These are phyloP conservation scores for Skeletonema tropicum DNA, from an alignment of 108 stramenopile species.

Conservation along the genomic window DNA sequence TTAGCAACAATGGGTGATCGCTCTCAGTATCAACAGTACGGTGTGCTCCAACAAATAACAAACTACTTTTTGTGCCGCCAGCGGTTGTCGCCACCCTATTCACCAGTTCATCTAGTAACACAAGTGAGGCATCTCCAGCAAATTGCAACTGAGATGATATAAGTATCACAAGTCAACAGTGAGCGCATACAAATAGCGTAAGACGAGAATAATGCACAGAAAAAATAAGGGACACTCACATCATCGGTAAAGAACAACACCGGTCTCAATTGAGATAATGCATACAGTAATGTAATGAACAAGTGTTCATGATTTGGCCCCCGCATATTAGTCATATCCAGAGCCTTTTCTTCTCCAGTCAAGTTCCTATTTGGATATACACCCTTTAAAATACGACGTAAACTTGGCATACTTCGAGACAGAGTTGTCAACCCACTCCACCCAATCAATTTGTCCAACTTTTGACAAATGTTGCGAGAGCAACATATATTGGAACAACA, in stretches of 20 bases:
- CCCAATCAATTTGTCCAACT: slow-evolving; percentile 8
- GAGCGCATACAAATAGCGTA: neutral
- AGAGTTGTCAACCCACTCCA: slow-evolving; percentile 3
- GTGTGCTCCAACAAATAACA: slow-evolving; percentile 7
- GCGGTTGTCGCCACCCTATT: neutral
- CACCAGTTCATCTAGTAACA: slow-evolving; percentile 9
- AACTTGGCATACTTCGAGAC: slow-evolving; percentile 18
- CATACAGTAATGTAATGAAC: slow-evolving; percentile 14
- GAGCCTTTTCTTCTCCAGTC: neutral
- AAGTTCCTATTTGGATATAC: neutral
- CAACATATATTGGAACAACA: slow-evolving; percentile 13
- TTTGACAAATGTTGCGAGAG: slow-evolving; percentile 4
- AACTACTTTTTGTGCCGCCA: neutral
- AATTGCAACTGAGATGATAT: slow-evolving; percentile 18
- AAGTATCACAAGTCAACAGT: neutral
- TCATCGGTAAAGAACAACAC: slow-evolving; percentile 29
- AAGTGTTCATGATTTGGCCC: neutral
- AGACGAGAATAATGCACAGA: neutral
- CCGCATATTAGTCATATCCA: neutral
- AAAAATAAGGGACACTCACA: slow-evolving; percentile 11
- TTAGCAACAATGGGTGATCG: neutral
- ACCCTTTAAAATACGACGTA: slow-evolving; percentile 5
- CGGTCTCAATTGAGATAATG: slow-evolving; percentile 13
- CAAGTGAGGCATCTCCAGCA: slow-evolving; percentile 18
- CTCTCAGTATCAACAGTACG: neutral